A percentile compares a stretch with the other conserved stretches of the same genome.
phyloP scores from a whole-genome alignment of 257 asterid genomes.

The Gentiana macrophylla region DNA sequence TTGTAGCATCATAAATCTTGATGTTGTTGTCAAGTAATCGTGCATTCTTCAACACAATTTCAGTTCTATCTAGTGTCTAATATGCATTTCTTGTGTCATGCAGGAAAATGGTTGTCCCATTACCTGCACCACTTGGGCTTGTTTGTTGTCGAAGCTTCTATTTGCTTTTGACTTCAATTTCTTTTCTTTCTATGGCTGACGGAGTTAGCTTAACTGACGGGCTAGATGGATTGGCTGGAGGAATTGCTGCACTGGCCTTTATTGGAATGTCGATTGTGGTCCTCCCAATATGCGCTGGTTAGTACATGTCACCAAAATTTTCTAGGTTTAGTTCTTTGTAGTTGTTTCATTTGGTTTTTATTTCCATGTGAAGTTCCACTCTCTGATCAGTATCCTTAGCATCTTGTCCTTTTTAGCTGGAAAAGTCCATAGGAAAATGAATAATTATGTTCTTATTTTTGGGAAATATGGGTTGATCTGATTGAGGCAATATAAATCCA shows the following conservation, averaged over 20 bases:
- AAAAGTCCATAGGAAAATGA: neutral
- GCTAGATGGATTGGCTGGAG: slow-evolving; percentile 92
- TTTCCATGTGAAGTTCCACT: neutral
- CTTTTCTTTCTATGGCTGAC: slow-evolving; percentile 71
- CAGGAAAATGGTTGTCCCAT: slow-evolving; percentile 90
- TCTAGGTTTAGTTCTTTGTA: slow-evolving; percentile 4
- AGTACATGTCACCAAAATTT: slow-evolving; percentile 7
- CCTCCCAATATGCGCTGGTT: slow-evolving; percentile 92
- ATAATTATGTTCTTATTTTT: neutral
- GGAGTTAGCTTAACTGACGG: slow-evolving; percentile 69
- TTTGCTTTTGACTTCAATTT: slow-evolving; percentile 48
- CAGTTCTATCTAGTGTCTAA: slow-evolving; percentile 3
- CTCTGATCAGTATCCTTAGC: neutral
- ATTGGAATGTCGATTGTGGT: slow-evolving; percentile 84
- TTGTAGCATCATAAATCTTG: no score
- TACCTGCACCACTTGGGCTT: slow-evolving; percentile 81
- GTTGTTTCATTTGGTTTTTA: slow-evolving; percentile 7
- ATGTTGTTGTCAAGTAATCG: no score
- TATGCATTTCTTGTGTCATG: slow-evolving; percentile 8
- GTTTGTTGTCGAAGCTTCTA: slow-evolving; percentile 53
- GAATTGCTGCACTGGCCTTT: slow-evolving; percentile 78
- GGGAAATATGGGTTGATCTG: slow-evolving; percentile 9
- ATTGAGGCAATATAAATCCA: slow-evolving; percentile 21
- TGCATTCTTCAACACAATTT: no score
- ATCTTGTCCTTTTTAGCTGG: neutral